Conservation (phyloP, 768 basidiomycete genomes). For the Termitomyces bulborhizus region DNA sequence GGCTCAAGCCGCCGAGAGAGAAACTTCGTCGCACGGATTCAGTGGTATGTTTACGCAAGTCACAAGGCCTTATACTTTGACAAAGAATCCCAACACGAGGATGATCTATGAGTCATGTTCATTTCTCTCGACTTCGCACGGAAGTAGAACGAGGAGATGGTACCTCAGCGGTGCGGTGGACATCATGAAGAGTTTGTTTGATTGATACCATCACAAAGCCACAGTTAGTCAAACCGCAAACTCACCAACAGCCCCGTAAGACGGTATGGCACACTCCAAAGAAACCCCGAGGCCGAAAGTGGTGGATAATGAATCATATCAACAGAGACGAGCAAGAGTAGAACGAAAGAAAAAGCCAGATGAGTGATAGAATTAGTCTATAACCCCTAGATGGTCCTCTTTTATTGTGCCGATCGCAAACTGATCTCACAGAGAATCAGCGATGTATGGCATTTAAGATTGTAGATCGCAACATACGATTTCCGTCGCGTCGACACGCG, state of each 20-base stretch:
- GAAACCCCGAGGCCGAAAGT: background rate
- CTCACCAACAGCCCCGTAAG: no score
- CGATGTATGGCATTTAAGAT: background rate
- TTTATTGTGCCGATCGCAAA: constrained; percentile 98
- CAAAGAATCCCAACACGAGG: constrained; percentile 1
- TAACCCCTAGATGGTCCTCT: constrained; percentile 94
- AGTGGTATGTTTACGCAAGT: background rate
- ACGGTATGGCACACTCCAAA: no score
- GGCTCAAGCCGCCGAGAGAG: background rate
- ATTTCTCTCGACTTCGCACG: background rate
- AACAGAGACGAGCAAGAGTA: no score
- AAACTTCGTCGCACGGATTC: background rate
- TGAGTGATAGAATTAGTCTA: constrained; percentile 42
- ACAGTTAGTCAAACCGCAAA: background rate
- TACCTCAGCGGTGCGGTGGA: background rate
- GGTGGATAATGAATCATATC: background rate
- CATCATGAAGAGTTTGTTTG: background rate
- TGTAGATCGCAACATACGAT: constrained; percentile 54
- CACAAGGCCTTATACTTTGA: background rate
- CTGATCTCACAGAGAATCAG: constrained; percentile 30
- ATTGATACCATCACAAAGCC: background rate
- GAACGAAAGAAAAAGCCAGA: background rate
- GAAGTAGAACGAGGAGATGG: background rate
- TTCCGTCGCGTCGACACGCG: constrained; percentile 95
- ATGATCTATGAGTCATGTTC: background rate